Percentiles rank a stretch among this genome's conserved stretches.
Conservation (phyloP, 2,329 filamentous ascomycete species). For the Nemania bipapillata region DNA sequence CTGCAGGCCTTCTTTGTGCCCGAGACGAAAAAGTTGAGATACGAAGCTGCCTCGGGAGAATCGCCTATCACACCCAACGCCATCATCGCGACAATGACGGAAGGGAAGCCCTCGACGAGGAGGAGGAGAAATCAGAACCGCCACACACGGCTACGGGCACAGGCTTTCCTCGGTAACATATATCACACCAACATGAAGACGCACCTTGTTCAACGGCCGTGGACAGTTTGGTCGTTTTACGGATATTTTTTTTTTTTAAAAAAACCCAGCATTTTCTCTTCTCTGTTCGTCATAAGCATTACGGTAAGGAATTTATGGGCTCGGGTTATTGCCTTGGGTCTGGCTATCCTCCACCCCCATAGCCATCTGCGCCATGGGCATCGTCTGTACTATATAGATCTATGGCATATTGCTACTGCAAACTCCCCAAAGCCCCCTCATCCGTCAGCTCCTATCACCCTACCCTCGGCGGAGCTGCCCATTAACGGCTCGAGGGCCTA, state of each 20-base stretch:
- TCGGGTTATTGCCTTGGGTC: constrained; percentile 30
- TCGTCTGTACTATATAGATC: constrained; percentile 49
- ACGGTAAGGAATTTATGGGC: constrained; percentile 44
- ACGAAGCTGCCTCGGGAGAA: constrained; percentile 72
- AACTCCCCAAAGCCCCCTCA: constrained; percentile 42
- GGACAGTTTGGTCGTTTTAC: no score
- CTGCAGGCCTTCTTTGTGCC: constrained; percentile 56
- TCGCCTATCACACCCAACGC: constrained; percentile 83
- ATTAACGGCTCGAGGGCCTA: constrained; percentile 39
- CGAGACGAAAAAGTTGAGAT: constrained; percentile 74
- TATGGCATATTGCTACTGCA: constrained; percentile 39
- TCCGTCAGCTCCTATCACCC: constrained; percentile 41
- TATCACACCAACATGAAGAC: no score
- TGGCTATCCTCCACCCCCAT: constrained; percentile 39
- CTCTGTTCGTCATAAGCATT: constrained; percentile 50
- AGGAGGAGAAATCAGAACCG: constrained; percentile 86
- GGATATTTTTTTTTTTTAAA: no score
- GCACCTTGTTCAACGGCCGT: not conserved
- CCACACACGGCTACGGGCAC: constrained; percentile 84
- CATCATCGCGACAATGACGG: constrained; percentile 76
- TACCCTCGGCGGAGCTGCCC: constrained; percentile 41
- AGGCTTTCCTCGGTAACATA: constrained; percentile 70
- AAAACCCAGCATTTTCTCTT: constrained; percentile 37
- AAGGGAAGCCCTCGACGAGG: constrained; percentile 85
- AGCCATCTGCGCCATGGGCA: constrained; percentile 43